Conservation (phyloP, 2,329 filamentous ascomycete genomes). For the Aspergillus novofumigatus region DNA sequence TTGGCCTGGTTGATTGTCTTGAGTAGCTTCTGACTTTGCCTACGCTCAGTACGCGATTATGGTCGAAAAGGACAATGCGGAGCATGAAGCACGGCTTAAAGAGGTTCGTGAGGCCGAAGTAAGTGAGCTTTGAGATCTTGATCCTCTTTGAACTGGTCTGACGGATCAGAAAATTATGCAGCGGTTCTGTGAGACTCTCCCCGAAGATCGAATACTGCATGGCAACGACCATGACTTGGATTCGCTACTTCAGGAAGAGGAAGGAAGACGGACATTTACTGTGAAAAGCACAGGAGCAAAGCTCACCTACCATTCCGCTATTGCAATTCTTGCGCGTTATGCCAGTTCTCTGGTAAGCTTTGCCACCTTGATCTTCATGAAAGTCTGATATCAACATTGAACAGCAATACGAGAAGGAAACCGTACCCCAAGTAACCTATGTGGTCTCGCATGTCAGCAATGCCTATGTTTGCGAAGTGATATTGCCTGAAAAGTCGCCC, state of each 20-base stretch:
- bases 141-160: neutral
- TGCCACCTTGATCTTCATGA: neutral
- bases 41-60: conserved; percentile 66
- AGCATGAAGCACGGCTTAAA: conserved; percentile 58
- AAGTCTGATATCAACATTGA: conserved; percentile 6
- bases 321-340: conserved; percentile 69
- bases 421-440: conserved; percentile 53
- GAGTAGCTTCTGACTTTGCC: neutral
- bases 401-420: conserved; percentile 47
- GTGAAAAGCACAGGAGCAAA: conserved; percentile 68
- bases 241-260: conserved; percentile 52
- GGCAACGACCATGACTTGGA: conserved; percentile 57
- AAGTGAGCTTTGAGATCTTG: conserved; percentile 2
- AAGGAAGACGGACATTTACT: conserved; percentile 51
- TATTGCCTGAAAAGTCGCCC: conserved; percentile 71
- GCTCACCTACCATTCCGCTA: conserved; percentile 70
- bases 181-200: conserved; percentile 70
- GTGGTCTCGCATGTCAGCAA: conserved; percentile 53
- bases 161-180: conserved; percentile 53
- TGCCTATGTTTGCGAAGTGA: conserved; percentile 71
- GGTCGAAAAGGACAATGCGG: conserved; percentile 67
- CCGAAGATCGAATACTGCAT: conserved; percentile 66
- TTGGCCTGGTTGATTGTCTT: neutral
- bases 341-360: conserved; percentile 58
- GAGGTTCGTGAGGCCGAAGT: conserved; percentile 45